Percentiles rank a stretch among this genome's conserved stretches.
Conservation (phyloP, 2,329 filamentous ascomycete genomes). For the Cercospora sp. region DNA sequence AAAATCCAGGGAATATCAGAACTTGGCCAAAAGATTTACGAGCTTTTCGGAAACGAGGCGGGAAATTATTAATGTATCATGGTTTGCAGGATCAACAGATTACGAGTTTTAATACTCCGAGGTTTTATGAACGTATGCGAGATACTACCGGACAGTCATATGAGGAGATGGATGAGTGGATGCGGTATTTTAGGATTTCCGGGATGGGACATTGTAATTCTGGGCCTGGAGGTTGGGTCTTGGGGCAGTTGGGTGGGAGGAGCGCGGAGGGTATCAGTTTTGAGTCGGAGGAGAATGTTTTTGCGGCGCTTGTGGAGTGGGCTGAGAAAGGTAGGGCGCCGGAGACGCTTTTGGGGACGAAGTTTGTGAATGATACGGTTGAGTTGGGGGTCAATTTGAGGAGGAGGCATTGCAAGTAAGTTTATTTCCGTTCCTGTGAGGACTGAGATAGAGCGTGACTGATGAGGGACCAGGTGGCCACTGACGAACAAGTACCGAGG, state of each 20-base stretch:
- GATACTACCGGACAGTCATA: background rate
- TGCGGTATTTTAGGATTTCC: conserved; percentile 42
- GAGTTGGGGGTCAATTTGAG: background rate
- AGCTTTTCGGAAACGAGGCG: conserved; percentile 42
- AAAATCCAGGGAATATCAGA: conserved; percentile 45
- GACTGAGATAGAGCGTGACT: background rate
- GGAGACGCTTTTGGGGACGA: conserved; percentile 18
- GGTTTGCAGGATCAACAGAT: conserved; percentile 7
- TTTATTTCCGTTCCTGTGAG: background rate
- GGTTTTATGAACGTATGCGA: conserved; percentile 29
- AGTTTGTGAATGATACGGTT: conserved; percentile 2
- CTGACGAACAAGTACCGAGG: background rate
- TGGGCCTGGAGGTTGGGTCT: conserved; percentile 24
- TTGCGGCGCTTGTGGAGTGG: conserved; percentile 37
- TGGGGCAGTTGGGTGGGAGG: conserved; percentile 19
- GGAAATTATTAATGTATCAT: conserved; percentile 45
- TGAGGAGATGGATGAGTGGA: conserved; percentile 37
- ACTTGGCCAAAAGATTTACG: conserved; percentile 39
- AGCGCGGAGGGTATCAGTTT: conserved; percentile 28
- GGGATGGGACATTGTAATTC: conserved; percentile 44
- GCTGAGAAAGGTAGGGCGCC: conserved; percentile 36
- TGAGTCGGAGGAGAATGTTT: conserved; percentile 30
- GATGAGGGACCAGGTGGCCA: background rate
- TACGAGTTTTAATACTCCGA: conserved; percentile 3
- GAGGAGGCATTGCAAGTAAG: background rate